Base-by-base conservation (phyloP, 1,139 yeast genomes). In the Yamadazyma sp. region DNA sequence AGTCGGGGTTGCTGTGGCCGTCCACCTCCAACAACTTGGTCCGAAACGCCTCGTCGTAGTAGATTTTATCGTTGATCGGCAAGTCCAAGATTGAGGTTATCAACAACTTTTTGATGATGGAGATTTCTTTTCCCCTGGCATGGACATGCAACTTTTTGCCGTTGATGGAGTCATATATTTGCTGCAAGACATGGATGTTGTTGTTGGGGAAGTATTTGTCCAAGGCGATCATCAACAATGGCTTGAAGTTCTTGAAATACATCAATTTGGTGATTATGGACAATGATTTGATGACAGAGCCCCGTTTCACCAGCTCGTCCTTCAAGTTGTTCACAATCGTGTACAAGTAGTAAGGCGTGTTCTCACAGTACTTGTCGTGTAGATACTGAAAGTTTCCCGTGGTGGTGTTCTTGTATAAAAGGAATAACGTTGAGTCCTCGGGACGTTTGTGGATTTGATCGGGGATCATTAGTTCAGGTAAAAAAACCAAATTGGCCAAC, bases 401-500 rank as follows among this genome's bases (percentile, higher is more conserved):
- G 15, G 52, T 48, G 5, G 51, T 47, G 45, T 71, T 65, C 40
- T 68, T 55, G 54, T 74, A 77, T 29, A 81, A 62, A 41, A 79
- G 61, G 47, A 79, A 79, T 23, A 79, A 61, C 5, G 86, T 79
- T 65, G 71, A 80, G 57, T 81, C 87, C 51, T 80, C 83, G 23
- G 65, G 65, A 34, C 86, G 57, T 41, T 73, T 75, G 54, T 81
- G 86, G 34, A 78, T 76, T 54, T 79, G 84, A 44, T 75, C 76
- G 0, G 87, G 87, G 31, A 81, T 61, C 81, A 81, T 77, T 36
- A 81, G 64, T 54, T 81, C 86, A n/a, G 81, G 74, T 30, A 73
- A 51, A 40, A 69, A 62, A 26, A 59, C 54, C 37, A 75, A 55
- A 44, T 73, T 69, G 14, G 51, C 44, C 22, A 62, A 44, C 10